Evolutionary conservation across 257 asterid genomes (phyloP).

Genomic region (Solanum neorickii): DNA sequence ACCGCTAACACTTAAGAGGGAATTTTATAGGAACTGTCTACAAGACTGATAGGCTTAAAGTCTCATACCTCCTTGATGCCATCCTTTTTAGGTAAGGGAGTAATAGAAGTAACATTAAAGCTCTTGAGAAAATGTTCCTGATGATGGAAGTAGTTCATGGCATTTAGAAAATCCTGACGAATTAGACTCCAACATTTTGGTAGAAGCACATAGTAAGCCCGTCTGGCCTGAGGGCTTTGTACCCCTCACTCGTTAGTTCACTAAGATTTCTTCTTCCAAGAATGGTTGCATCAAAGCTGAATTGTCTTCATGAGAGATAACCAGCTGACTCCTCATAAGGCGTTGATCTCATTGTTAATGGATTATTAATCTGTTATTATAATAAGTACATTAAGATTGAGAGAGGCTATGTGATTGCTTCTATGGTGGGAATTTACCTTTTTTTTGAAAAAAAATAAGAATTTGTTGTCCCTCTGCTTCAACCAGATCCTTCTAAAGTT

Average conservation of each 20-base stretch:
- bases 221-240: background rate
- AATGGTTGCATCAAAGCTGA: background rate
- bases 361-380: background rate
- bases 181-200: background rate
- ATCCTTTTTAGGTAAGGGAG: background rate
- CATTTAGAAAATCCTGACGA: background rate
- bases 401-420: background rate
- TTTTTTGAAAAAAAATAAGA: background rate
- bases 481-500: background rate
- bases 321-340: background rate
- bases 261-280: background rate
- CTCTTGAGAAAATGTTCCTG: background rate
- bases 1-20: background rate
- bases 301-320: background rate
- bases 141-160: background rate
- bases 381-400: background rate
- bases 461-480: background rate
- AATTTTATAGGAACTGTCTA: background rate
- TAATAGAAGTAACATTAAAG: background rate
- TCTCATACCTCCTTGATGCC: background rate
- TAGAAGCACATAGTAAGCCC: background rate
- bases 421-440: background rate
- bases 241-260: background rate
- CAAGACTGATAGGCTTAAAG: background rate
- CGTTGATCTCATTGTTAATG: background rate